Evolutionary conservation across 306 rosid genomes (phyloP), one percentile per base, ranked within the genome.

Genomic region (Herpetospermum pedunculosum): DNA sequence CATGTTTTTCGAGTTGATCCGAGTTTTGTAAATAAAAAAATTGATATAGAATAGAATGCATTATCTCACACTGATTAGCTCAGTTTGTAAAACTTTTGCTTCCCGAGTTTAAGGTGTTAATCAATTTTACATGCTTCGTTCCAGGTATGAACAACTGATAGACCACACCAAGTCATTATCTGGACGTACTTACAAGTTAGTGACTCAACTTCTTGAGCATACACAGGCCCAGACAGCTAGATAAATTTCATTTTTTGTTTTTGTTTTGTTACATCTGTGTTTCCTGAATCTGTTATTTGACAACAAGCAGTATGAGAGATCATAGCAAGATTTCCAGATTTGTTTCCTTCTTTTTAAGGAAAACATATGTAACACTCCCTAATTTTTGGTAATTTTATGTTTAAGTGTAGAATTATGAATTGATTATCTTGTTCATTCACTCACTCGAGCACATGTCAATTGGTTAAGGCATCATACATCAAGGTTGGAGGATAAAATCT

Each of bases 121-220:
- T 69, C 34, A 77, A 71, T 46, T 13, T n/a, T 23, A 6, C 40
- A 41, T 43, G n/a, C 23, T 58, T 40, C 16, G 4, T 74, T 78
- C 14, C 95, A 94, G 97, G 87, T 85, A 91, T 46, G 98, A 94
- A 82, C 97, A 91, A 62, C 85, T 94, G 84, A 91, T 91, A 38
- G 97, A 94, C 79, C 96, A 89, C 78, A 81, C 98, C 5, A 89
- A 92, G 83, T 85, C 88, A 67, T 83, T 89, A 71, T 81, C 87
- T 7, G 94, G 87, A 21, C 98, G 94, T 16, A 92, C 98, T 55
- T 84, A 82, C 86, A 92, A 92, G 81, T 79, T 86, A 68, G 96
- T 89, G 38, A 80, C 82, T 70, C 96, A 88, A 74, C 84, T 92
- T 64, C 70, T 85, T 69, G 94, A 92, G 69, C 96, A 92, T 76